These are phyloP conservation scores for Patellifolia procumbens DNA, from an alignment of 179 eudicot species.

Conservation along the genomic window DNA sequence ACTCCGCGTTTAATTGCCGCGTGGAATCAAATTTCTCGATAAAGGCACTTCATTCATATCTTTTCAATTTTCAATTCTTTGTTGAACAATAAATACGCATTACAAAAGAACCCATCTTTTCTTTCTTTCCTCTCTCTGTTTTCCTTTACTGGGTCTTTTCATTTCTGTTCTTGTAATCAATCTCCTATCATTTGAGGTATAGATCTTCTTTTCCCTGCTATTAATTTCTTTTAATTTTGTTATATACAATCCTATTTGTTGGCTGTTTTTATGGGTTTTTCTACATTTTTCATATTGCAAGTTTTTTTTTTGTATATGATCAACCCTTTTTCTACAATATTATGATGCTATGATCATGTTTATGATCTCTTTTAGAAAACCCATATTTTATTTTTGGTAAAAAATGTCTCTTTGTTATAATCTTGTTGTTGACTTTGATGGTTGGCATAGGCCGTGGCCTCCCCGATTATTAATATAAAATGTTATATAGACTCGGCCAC, in stretches of 20 bases:
- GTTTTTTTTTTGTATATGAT: slow-evolving; percentile 25
- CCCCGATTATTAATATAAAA: too few relatives aligned
- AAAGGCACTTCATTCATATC: neutral
- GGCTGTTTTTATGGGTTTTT: neutral
- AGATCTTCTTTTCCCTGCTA: neutral
- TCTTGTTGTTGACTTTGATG: neutral
- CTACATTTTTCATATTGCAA: neutral
- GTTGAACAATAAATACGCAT: neutral
- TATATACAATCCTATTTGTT: neutral
- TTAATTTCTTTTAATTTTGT: neutral
- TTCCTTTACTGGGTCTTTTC: neutral
- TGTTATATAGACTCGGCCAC: too few relatives aligned
- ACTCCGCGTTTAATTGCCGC: slow-evolving; percentile 34
- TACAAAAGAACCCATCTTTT: neutral
- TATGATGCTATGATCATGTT: neutral
- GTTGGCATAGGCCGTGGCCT: too few relatives aligned
- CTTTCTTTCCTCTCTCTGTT: neutral
- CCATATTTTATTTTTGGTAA: neutral
- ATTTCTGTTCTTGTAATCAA: neutral
- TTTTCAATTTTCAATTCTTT: neutral
- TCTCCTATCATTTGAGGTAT: slow-evolving; percentile 1
- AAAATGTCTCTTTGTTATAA: neutral
- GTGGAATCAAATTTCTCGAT: slow-evolving; percentile 26
- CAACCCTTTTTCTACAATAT: neutral
- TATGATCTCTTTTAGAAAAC: slow-evolving; percentile 8